Evolutionary conservation across 306 rosid genomes (phyloP), one percentile per base, ranked within the genome.

Genomic region (Geum urbanum): DNA sequence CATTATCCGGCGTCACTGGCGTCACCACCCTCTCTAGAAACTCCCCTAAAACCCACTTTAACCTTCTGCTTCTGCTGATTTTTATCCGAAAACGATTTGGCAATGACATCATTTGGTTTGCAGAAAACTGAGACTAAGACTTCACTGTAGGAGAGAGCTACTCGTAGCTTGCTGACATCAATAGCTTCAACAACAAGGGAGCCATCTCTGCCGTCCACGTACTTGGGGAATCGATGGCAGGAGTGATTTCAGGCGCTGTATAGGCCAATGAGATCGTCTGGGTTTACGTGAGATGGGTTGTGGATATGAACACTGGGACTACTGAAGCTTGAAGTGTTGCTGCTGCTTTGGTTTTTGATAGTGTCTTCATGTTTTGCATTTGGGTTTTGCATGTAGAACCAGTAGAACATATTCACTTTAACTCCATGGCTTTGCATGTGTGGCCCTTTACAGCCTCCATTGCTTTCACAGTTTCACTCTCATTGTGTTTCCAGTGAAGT

Each of bases 111-210:
- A 2, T 64, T 55, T 18, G 82, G 59, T 71, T 90, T 88, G 81
- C 89, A 80, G 84, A 88, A 91, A 67, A 88, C 95, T 12, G 95
- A 88, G 65, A 91, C 86, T 56, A 88, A 61, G 8, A 91, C 80
- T 10, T 88, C 71, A 53, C 97, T 91, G 70, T 83, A 86, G 72
- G 87, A 85, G 45, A 91, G 81, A 79, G 97, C 97, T 37, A 82
- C 16, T 44, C 85, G 81, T 51, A 88, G 95, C 77, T 91, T 88
- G 66, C 32, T 76, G 64, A 77, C 77, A 54, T 91, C 87, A 16
- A 86, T 70, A 11, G 76, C 58, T 66, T 83, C 85, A 35, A 77
- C 72, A 22, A 59, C 58, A 37, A 19, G 37, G 46, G 76, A 40
- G 57, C 52, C 53, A 7, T 53, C 82, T 18, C 20, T 51, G 4